Conservation (phyloP, 805 yeast genomes). For the Ogataea wickerhamii region DNA sequence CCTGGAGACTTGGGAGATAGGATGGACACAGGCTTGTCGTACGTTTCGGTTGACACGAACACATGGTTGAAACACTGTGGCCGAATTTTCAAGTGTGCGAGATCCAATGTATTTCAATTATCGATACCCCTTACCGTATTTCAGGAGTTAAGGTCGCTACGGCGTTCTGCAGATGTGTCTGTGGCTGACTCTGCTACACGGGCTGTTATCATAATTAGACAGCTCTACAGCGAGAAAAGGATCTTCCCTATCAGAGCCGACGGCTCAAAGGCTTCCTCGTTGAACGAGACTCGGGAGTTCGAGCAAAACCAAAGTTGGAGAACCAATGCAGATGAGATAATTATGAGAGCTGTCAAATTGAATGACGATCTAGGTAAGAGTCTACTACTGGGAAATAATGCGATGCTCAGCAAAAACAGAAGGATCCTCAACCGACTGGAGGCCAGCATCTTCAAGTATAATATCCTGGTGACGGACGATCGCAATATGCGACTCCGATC, state of each 20-base stretch:
- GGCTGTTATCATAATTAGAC: slow-evolving; percentile 71
- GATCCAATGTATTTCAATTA: slow-evolving; percentile 54
- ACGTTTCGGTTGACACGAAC: slow-evolving; percentile 69
- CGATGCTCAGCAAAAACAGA: slow-evolving; percentile 21
- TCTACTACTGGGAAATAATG: slow-evolving; percentile 25
- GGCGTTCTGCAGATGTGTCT: slow-evolving; percentile 68
- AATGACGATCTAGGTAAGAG: slow-evolving; percentile 31
- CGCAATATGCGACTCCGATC: slow-evolving; percentile 67
- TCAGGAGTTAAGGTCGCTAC: slow-evolving; percentile 68
- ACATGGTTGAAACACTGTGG: slow-evolving; percentile 83
- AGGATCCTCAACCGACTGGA: slow-evolving; percentile 31
- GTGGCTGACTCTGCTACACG: slow-evolving; percentile 79
- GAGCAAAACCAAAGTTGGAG: slow-evolving; percentile 73
- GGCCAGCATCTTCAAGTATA: slow-evolving; percentile 48
- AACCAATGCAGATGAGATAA: slow-evolving; percentile 66
- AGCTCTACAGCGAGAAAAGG: slow-evolving; percentile 52
- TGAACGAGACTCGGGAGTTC: slow-evolving; percentile 70
- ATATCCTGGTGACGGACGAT: slow-evolving; percentile 70
- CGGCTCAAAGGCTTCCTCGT: slow-evolving; percentile 62
- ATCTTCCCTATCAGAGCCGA: slow-evolving; percentile 63
- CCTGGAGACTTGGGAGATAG: slow-evolving; percentile 52
- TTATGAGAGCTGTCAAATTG: slow-evolving; percentile 46
- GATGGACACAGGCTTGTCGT: slow-evolving; percentile 55
- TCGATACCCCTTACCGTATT: slow-evolving; percentile 73
- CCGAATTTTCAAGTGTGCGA: slow-evolving; percentile 62